These are phyloP conservation scores for Cornus controversa DNA, from an alignment of 148 eudicot genomes.

Conservation along the genomic window DNA sequence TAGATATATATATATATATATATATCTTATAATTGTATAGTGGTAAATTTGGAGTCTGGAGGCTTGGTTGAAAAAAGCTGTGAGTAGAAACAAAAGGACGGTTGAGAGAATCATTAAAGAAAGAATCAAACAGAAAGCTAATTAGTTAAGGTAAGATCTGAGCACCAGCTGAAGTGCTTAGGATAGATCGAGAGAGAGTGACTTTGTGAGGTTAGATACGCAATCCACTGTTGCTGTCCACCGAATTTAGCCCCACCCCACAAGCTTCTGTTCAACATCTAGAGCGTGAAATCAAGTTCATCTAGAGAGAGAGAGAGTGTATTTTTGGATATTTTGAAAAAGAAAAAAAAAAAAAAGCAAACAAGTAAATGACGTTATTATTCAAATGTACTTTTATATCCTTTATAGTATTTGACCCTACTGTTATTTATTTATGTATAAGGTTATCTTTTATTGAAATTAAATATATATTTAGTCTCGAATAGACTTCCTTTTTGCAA, in stretches of 20 bases:
- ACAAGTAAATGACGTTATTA: no score
- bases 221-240: neutral
- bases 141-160: neutral
- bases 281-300: no score
- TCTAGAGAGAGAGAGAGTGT: no score
- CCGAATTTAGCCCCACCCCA: neutral
- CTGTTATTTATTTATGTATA: no score
- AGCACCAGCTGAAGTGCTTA: neutral
- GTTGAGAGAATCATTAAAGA: conserved; percentile 10
- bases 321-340: no score
- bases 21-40: neutral
- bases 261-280: neutral
- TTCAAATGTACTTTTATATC: no score
- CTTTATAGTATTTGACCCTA: no score
- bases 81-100: neutral
- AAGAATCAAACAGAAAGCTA: neutral
- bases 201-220: neutral
- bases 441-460: no score
- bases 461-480: no score
- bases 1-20: neutral
- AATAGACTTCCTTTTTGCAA: no score
- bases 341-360: no score
- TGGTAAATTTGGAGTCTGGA: neutral
- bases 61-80: neutral
- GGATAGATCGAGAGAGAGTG: neutral